A percentile compares a stretch with the other conserved stretches of the same genome.
Evolutionary conservation across 768 basidiomycete genomes (phyloP).

Genomic region (Boletales sp.): DNA sequence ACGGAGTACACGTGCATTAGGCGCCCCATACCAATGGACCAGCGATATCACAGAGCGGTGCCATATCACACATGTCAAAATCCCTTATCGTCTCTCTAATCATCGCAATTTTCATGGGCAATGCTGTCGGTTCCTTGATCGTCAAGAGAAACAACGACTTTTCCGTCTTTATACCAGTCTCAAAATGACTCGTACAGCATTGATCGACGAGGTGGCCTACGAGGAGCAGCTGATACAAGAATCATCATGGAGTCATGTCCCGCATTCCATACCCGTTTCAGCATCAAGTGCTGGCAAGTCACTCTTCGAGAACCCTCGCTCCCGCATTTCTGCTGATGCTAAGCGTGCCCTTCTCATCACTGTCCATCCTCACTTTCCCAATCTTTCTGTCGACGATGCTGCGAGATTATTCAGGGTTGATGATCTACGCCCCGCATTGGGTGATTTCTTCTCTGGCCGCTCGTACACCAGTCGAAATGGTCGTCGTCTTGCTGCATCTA

Average conservation of each 20-base stretch:
- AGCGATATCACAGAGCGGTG: constrained; percentile 11
- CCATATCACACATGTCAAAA: constrained; percentile 8
- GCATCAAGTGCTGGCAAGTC: too few species aligned
- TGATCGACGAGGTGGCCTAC: neutral
- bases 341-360: constrained; percentile 1
- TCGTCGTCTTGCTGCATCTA: neutral
- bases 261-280: too few species aligned
- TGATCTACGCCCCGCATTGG: constrained; percentile 6
- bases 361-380: neutral
- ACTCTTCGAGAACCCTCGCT: too few species aligned
- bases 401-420: neutral
- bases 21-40: constrained; percentile 19
- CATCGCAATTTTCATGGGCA: constrained; percentile 1
- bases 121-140: constrained; percentile 6
- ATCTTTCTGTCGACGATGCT: neutral
- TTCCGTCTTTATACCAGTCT: constrained; percentile 3
- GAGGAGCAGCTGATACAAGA: neutral
- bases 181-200: neutral
- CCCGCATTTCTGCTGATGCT: neutral
- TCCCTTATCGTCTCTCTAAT: neutral
- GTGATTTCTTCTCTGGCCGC: neutral
- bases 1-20: constrained; percentile 25
- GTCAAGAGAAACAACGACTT: constrained; percentile 2
- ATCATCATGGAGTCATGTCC: too few species aligned
- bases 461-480: neutral